These are phyloP conservation scores for Cnidoscolus chayamansa DNA, from an alignment of 441 rosid species.

Conservation along the genomic window DNA sequence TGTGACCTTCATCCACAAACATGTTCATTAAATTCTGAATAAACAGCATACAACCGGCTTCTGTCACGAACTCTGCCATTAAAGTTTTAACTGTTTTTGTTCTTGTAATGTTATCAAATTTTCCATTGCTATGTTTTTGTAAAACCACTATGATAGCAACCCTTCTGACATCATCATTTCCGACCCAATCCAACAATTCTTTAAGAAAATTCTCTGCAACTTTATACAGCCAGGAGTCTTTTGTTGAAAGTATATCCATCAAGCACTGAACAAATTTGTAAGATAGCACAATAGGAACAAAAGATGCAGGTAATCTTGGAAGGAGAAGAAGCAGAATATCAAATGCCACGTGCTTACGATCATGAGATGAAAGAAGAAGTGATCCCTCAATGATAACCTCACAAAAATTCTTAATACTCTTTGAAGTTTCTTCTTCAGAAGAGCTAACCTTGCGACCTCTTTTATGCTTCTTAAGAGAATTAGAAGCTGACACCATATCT, in stretches of 20 bases:
- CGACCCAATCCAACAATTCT: conserved; percentile 52
- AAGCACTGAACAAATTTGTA: conserved; percentile 82
- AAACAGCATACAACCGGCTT: conserved; percentile 72
- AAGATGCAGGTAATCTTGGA: conserved; percentile 75
- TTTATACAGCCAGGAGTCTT: conserved; percentile 90
- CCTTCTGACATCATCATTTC: conserved; percentile 73
- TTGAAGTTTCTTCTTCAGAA: conserved; percentile 70
- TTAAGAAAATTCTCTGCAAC: conserved; percentile 73
- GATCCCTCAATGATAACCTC: conserved; percentile 66
- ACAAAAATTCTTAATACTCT: conserved; percentile 52
- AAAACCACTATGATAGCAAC: conserved; percentile 74
- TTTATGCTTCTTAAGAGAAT: conserved; percentile 76
- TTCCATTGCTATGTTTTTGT: conserved; percentile 89
- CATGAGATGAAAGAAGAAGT: conserved; percentile 84
- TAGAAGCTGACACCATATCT: conserved; percentile 53
- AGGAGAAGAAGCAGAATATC: conserved; percentile 74
- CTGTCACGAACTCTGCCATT: conserved; percentile 76
- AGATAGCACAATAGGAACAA: conserved; percentile 58
- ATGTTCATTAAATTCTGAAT: conserved; percentile 67
- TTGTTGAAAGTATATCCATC: conserved; percentile 79
- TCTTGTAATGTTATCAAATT: conserved; percentile 66
- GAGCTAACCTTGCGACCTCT: conserved; percentile 68
- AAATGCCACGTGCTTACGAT: conserved; percentile 85
- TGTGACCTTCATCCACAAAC: conserved; percentile 76
- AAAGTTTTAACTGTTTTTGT: conserved; percentile 75